These are phyloP conservation scores for Clonostachys rosea DNA, from an alignment of 2,329 filamentous ascomycete species.

Conservation along the genomic window DNA sequence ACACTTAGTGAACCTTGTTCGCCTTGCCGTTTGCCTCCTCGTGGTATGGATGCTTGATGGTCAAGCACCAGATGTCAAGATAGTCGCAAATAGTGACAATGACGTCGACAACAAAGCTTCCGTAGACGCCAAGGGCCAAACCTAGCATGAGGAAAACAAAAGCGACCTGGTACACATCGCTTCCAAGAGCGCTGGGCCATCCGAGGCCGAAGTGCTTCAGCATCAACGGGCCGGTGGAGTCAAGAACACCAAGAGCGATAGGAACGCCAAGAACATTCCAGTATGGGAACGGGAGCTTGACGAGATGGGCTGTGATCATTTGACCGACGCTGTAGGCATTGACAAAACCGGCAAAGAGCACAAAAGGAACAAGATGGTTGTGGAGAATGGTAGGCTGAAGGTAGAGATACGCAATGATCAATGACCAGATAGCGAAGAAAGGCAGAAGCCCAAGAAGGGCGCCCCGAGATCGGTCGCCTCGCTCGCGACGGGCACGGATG, in stretches of 20 bases:
- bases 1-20: constrained; percentile 4
- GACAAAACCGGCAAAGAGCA: constrained; percentile 80
- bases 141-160: constrained; percentile 89
- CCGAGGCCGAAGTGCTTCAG: constrained; percentile 56
- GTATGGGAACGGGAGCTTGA: constrained; percentile 84
- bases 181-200: constrained; percentile 73
- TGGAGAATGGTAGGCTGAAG: constrained; percentile 81
- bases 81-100: constrained; percentile 98
- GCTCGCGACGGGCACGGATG: constrained; percentile 70
- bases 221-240: constrained; percentile 70
- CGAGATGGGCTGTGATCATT: constrained; percentile 93
- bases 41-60: constrained; percentile 78
- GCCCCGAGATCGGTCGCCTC: constrained; percentile 66
- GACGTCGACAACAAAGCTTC: constrained; percentile 94
- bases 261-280: constrained; percentile 81
- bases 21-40: constrained; percentile 34
- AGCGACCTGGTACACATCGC: constrained; percentile 80
- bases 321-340: constrained; percentile 95
- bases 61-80: constrained; percentile 96
- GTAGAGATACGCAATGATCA: constrained; percentile 74
- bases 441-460: constrained; percentile 81
- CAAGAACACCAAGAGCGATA: constrained; percentile 71
- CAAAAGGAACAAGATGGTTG: constrained; percentile 82
- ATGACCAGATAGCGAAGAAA: constrained; percentile 71
- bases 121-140: constrained; percentile 83